Conservation (phyloP, 768 basidiomycete species). For the Rhodosporidiobolus odoratus region DNA sequence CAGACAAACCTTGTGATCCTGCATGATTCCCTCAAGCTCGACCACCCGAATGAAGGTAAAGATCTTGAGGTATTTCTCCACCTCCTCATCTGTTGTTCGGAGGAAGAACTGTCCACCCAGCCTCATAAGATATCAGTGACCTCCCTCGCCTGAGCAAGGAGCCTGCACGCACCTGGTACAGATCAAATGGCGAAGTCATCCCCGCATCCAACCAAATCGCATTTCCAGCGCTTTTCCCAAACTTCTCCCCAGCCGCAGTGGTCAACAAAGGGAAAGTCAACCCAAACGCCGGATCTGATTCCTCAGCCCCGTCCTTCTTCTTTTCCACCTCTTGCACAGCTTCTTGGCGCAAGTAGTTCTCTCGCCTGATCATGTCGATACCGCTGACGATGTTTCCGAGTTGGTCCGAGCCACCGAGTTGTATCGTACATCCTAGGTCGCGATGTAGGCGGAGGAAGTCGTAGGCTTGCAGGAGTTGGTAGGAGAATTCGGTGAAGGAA, state of each 20-base stretch:
- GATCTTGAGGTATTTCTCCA: constrained; percentile 69
- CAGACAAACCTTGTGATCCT: constrained; percentile 56
- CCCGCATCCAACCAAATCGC: constrained; percentile 80
- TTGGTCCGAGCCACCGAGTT: constrained; percentile 94
- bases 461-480: constrained; percentile 93
- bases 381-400: constrained; percentile 98
- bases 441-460: constrained; percentile 76
- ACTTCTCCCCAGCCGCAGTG: constrained; percentile 83
- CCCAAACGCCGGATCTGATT: constrained; percentile 60
- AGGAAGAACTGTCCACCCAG: constrained; percentile 69
- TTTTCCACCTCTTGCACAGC: background rate
- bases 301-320: constrained; percentile 27
- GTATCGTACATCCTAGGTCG: constrained; percentile 67
- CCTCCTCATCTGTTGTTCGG: constrained; percentile 70
- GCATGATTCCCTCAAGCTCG: constrained; percentile 58
- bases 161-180: constrained; percentile 71
- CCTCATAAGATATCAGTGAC: background rate
- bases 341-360: constrained; percentile 37
- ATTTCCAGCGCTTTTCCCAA: constrained; percentile 95
- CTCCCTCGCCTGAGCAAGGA: constrained; percentile 2
- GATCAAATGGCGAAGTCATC: constrained; percentile 80
- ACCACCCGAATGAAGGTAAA: constrained; percentile 69
- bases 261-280: constrained; percentile 92
- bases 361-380: constrained; percentile 75
- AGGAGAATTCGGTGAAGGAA: constrained; percentile 97